Percentiles rank a stretch among this genome's conserved stretches.
Evolutionary conservation across 495 filamentous ascomycete species (phyloP).

Genomic region (Collariella sp.): DNA sequence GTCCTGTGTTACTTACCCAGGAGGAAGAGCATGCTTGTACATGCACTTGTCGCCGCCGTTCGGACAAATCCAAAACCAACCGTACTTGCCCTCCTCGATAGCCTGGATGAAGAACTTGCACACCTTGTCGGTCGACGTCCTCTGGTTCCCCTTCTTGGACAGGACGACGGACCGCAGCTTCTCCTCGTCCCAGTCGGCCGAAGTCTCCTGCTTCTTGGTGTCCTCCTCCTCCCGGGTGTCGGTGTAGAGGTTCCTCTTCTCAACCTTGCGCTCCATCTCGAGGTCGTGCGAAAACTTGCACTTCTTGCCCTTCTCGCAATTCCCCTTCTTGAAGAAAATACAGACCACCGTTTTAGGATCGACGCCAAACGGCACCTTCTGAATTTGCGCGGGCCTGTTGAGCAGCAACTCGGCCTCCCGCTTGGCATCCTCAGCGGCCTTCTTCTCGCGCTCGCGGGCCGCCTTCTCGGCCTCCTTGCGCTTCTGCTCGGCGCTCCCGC

Average conservation of each 20-base stretch:
- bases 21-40: constrained; percentile 91
- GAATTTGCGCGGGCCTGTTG: constrained; percentile 88
- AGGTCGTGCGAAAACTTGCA: constrained; percentile 97
- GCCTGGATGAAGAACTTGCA: constrained; percentile 99
- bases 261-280: constrained; percentile 76
- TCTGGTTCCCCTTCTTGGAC: constrained; percentile 95
- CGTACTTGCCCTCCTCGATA: constrained; percentile 96
- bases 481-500: constrained; percentile 77
- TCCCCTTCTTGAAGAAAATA: constrained; percentile 89
- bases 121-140: constrained; percentile 93
- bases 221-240: constrained; percentile 71
- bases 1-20: constrained; percentile 54
- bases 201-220: constrained; percentile 84
- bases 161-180: constrained; percentile 83
- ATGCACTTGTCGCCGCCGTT: constrained; percentile 97
- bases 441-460: constrained; percentile 74
- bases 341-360: constrained; percentile 98
- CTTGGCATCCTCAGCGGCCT: constrained; percentile 70
- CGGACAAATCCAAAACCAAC: constrained; percentile 98
- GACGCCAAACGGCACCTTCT: constrained; percentile 95
- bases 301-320: constrained; percentile 93
- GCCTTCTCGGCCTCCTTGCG: constrained; percentile 80
- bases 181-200: constrained; percentile 95
- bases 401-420: constrained; percentile 70
- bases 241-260: constrained; percentile 88